phyloP scores from a whole-genome alignment of 495 filamentous ascomycete genomes.

The Xylaria flabelliformis region DNA sequence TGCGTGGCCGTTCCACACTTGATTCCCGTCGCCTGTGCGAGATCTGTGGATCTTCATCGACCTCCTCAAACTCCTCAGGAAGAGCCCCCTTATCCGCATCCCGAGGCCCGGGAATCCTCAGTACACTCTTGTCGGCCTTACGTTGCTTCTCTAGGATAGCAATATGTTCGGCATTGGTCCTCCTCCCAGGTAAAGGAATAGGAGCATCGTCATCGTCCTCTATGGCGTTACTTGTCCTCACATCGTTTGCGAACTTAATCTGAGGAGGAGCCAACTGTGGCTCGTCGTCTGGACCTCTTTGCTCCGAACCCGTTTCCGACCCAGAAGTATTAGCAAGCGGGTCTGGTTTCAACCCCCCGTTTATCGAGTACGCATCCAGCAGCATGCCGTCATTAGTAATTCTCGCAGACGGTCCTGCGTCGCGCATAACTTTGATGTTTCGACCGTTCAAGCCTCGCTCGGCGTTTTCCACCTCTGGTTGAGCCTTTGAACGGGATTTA shows the following conservation, averaged over 20 bases:
- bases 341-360: constrained; percentile 27
- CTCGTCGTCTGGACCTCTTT: constrained; percentile 23
- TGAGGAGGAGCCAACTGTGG: constrained; percentile 38
- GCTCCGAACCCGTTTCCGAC: constrained; percentile 33
- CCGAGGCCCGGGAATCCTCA: constrained; percentile 86
- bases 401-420: constrained; percentile 47
- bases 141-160: constrained; percentile 85
- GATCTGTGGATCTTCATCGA: constrained; percentile 33
- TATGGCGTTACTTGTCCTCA: constrained; percentile 55
- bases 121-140: constrained; percentile 71
- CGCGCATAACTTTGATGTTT: constrained; percentile 75
- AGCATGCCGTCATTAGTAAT: constrained; percentile 57
- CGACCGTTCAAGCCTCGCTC: constrained; percentile 75
- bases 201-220: constrained; percentile 44
- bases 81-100: constrained; percentile 82
- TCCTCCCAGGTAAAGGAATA: constrained; percentile 56
- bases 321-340: constrained; percentile 39
- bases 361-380: constrained; percentile 40
- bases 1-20: constrained; percentile 33
- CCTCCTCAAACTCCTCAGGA: constrained; percentile 58
- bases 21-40: constrained; percentile 31
- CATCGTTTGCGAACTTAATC: constrained; percentile 69
- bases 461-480: constrained; percentile 59
- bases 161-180: constrained; percentile 77
- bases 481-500: constrained; percentile 62